Conservation (phyloP, 2,329 filamentous ascomycete genomes). For the Plenodomus biglobosus region DNA sequence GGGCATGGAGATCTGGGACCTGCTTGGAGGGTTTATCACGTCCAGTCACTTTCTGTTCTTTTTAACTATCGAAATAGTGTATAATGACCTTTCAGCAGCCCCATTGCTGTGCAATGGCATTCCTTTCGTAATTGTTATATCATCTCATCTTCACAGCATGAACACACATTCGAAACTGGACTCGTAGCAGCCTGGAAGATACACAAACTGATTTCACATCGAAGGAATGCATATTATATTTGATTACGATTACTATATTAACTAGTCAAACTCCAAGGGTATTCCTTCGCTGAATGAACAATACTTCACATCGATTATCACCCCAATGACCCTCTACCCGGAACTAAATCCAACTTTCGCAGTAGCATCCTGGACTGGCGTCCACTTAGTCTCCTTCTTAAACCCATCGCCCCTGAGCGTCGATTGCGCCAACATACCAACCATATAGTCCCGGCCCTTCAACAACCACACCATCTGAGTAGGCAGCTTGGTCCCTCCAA, state of each 20-base stretch:
- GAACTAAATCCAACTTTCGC: constrained; percentile 28
- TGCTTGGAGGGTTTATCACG: too few species aligned
- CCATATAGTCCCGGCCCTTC: constrained; percentile 49
- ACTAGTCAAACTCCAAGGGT: not conserved
- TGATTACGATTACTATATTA: too few species aligned
- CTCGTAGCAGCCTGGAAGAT: too few species aligned
- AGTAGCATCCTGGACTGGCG: constrained; percentile 23
- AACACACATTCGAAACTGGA: too few species aligned
- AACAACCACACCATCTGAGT: constrained; percentile 47
- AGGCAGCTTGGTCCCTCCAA: constrained; percentile 43
- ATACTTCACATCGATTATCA: not conserved
- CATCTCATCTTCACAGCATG: too few species aligned
- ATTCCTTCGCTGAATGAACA: not conserved
- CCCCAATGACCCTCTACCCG: constrained; percentile 5
- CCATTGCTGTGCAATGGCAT: too few species aligned
- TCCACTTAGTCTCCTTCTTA: constrained; percentile 43
- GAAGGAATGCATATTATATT: too few species aligned
- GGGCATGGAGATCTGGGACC: constrained; percentile 14
- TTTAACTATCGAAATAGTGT: too few species aligned
- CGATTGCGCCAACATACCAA: constrained; percentile 25
- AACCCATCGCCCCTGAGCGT: constrained; percentile 36
- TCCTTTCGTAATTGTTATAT: too few species aligned
- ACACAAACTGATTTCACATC: too few species aligned
- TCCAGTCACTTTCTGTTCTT: too few species aligned
- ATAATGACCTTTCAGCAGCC: too few species aligned